Evolutionary conservation across 306 rosid genomes (phyloP).

Genomic region (Elaeagnus macrophylla): DNA sequence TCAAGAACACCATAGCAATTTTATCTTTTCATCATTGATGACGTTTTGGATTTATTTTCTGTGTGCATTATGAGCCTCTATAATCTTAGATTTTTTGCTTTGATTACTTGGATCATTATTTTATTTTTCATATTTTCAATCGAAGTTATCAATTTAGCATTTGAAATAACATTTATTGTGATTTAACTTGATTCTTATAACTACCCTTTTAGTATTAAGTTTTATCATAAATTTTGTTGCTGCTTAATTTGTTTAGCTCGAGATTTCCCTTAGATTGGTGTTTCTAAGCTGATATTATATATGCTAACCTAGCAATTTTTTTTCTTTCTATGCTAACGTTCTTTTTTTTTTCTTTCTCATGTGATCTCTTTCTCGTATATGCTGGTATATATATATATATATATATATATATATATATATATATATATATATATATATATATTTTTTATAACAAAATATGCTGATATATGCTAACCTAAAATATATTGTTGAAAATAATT

Average conservation of each 20-base stretch:
- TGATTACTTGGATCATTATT: too few species aligned
- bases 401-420: too few species aligned
- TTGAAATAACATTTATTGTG: neutral
- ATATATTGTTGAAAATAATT: too few species aligned
- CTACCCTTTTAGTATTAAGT: neutral
- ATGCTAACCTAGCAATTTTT: too few species aligned
- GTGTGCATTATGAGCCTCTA: too few species aligned
- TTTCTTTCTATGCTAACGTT: slow-evolving; percentile 29
- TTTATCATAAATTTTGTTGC: neutral
- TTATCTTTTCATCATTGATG: too few species aligned
- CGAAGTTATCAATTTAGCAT: neutral
- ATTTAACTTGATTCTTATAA: neutral
- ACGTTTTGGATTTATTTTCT: too few species aligned
- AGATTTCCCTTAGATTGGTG: neutral
- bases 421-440: too few species aligned
- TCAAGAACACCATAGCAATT: too few species aligned
- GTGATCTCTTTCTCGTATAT: slow-evolving; percentile 19
- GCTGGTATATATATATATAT: too few species aligned
- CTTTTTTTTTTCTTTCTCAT: slow-evolving; percentile 22
- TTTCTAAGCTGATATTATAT: slow-evolving; percentile 9
- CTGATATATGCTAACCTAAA: too few species aligned
- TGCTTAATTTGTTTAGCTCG: neutral
- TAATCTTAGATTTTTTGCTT: neutral
- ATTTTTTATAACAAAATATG: too few species aligned
- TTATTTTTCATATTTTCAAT: neutral